Evolutionary conservation across 768 basidiomycete species (phyloP), one percentile per base, ranked within the genome.

Genomic region (Gymnopilus junonius): DNA sequence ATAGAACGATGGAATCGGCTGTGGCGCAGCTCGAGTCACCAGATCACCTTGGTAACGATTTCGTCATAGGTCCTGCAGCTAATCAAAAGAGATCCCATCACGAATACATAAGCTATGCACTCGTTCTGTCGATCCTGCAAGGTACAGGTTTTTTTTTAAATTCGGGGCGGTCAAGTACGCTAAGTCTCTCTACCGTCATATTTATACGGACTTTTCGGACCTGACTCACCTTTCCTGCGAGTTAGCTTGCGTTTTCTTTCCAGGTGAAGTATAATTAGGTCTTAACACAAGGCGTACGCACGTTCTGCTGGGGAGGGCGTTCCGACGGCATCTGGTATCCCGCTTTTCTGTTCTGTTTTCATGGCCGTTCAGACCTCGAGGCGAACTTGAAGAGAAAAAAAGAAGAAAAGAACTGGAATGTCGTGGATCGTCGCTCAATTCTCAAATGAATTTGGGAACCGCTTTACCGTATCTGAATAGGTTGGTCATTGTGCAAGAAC

Each of bases 361-460:
- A n/a, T 27, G 48, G 48, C 48, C 48, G 48, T 51, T 51, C 48
- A 51, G 32, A 31, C 48, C n/a, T 51, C 48, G 48, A 51, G 48
- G 29, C 15, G 14, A 17, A 32, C 5, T 6, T n/a, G 15, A 51
- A 51, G 48, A 29, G 48, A 51, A n/a, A 17, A n/a, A 27, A 46
- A n/a, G n/a, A n/a, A n/a, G n/a, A n/a, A n/a, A n/a, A n/a, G n/a
- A n/a, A n/a, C n/a, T n/a, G n/a, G n/a, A n/a, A 10, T 51, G 48
- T 51, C 48, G 48, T 51, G 48, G n/a, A 51, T 51, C 17, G 10
- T 31, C 31, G 48, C 48, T 51, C 5, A 51, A 12, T 32, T 32
- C 10, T 32, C 27, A 8, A n/a, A 27, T 4, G 32, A 32, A 29
- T 17, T 23, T 17, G 27, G 27, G n/a, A 29, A 29, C 5, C 17